phyloP scores from a whole-genome alignment of 352 stramenopile species.

The Blastocystis sp. region DNA sequence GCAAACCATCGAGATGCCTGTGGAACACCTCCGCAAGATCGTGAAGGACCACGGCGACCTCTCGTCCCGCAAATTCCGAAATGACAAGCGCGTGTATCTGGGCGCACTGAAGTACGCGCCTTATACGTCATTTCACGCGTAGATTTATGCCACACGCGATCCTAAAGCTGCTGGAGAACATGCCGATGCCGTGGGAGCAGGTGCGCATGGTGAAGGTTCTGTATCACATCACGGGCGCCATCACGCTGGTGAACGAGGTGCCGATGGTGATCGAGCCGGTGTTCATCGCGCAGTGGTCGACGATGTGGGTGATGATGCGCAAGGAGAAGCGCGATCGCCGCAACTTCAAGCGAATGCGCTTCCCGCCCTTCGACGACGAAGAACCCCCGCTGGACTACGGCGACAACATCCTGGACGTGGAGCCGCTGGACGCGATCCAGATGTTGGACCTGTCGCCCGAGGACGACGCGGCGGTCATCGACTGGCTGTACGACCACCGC shows the following conservation, averaged over 20 bases:
- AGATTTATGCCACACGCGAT: constrained; percentile 88
- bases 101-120: constrained; percentile 94
- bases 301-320: constrained; percentile 99
- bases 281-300: constrained; percentile 99
- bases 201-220: constrained; percentile 97
- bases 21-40: constrained; percentile 98
- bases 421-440: constrained; percentile 83
- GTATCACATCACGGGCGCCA: constrained; percentile 98
- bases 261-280: constrained; percentile 98
- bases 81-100: constrained; percentile 97
- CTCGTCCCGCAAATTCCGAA: constrained; percentile 96
- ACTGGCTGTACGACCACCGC: constrained; percentile 98
- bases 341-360: constrained; percentile 99
- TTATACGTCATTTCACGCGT: background rate
- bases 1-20: constrained; percentile 78
- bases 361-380: constrained; percentile 99
- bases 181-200: constrained; percentile 99
- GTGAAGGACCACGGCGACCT: constrained; percentile 99
- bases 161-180: constrained; percentile 99
- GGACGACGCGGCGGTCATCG: constrained; percentile 86
- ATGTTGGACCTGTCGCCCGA: constrained; percentile 86
- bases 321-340: constrained; percentile 95
- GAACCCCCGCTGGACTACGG: constrained; percentile 91
- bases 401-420: constrained; percentile 92
- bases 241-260: constrained; percentile 98